These are phyloP conservation scores for Coniferiporia weirii DNA, from an alignment of 1,284 basidiomycete genomes.

Conservation along the genomic window DNA sequence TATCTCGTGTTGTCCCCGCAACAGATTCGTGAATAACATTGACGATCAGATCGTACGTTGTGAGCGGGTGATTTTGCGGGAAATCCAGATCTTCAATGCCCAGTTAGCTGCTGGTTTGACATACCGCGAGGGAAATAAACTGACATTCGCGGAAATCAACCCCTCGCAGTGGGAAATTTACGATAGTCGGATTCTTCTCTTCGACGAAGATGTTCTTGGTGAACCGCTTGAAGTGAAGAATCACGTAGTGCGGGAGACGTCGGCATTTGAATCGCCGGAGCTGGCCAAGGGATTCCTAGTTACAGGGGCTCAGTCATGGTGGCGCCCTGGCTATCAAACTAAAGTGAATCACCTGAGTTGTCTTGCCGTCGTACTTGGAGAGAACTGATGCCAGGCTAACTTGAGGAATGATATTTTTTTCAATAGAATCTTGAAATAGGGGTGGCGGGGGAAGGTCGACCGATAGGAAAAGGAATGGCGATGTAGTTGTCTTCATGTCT, in stretches of 20 bases:
- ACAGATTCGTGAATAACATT: constrained; percentile 95
- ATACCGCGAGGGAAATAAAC: constrained; percentile 29
- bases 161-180: constrained; percentile 93
- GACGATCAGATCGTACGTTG: constrained; percentile 90
- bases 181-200: constrained; percentile 98
- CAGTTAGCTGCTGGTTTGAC: constrained; percentile 18
- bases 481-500: constrained; percentile 84
- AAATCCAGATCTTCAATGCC: constrained; percentile 67
- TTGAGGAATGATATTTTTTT: constrained; percentile 99
- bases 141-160: constrained; percentile 87
- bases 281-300: constrained; percentile 79
- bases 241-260: constrained; percentile 85
- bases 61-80: constrained; percentile 50
- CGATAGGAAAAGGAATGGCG: constrained; percentile 93
- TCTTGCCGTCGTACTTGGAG: constrained; percentile 93
- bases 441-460: constrained; percentile 96
- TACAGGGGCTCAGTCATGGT: constrained; percentile 17
- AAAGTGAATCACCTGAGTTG: constrained; percentile 65
- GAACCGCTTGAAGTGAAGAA: constrained; percentile 95
- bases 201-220: constrained; percentile 98
- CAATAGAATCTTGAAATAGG: constrained; percentile 90
- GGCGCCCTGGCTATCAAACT: constrained; percentile 20
- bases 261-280: constrained; percentile 87
- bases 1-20: constrained; percentile 88
- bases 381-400: constrained; percentile 87